Evolutionary conservation across 1,284 basidiomycete genomes (phyloP).

Genomic region (Sanghuangporus baumii): DNA sequence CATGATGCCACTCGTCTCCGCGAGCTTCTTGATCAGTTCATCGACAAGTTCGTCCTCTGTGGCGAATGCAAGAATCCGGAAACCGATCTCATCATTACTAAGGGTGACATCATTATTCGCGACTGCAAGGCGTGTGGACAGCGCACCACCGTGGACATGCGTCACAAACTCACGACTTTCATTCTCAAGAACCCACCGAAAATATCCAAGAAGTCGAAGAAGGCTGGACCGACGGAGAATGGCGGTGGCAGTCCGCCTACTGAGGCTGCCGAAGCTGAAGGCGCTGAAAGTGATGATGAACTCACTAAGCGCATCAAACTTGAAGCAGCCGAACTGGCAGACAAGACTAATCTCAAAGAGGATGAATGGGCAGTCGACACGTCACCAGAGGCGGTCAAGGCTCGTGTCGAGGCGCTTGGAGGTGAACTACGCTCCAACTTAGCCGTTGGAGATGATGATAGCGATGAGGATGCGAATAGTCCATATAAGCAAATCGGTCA

Average conservation of each 20-base stretch:
- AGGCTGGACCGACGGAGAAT: constrained; percentile 33
- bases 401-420: constrained; percentile 78
- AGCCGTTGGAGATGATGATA: constrained; percentile 74
- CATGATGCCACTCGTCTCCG: constrained; percentile 91
- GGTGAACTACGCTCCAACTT: constrained; percentile 52
- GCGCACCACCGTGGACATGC: constrained; percentile 90
- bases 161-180: constrained; percentile 95
- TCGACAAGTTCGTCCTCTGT: constrained; percentile 98
- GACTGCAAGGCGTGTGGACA: constrained; percentile 99
- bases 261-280: constrained; percentile 47
- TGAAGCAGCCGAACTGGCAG: constrained; percentile 74
- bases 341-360: constrained; percentile 52
- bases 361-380: constrained; percentile 92
- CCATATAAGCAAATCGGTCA: constrained; percentile 82
- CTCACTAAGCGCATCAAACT: constrained; percentile 80
- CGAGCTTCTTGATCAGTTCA: constrained; percentile 95
- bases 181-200: constrained; percentile 97
- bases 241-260: constrained; percentile 31
- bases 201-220: constrained; percentile 78
- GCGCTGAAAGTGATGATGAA: constrained; percentile 72
- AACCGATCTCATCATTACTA: constrained; percentile 92
- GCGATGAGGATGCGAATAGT: constrained; percentile 82
- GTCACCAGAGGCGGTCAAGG: constrained; percentile 86
- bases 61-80: constrained; percentile 99
- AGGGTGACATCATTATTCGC: constrained; percentile 84